These are phyloP conservation scores for Delitschia confertaspora DNA, from an alignment of 495 filamentous ascomycete species.

Conservation along the genomic window DNA sequence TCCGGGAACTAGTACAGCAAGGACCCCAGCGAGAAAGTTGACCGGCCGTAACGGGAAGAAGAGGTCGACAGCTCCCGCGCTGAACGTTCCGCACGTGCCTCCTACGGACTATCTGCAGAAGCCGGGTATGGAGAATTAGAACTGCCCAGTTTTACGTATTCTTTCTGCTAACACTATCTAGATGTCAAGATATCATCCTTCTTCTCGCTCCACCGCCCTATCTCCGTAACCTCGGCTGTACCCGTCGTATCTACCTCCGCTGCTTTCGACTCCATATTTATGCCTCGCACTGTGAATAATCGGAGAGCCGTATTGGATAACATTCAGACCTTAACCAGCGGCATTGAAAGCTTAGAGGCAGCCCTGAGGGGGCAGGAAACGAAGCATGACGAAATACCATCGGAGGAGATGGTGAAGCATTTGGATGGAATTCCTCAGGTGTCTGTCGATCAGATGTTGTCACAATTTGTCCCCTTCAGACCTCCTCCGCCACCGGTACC, in stretches of 20 bases:
- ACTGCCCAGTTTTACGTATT: slow-evolving; percentile 15
- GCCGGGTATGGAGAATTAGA: slow-evolving; percentile 48
- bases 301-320: slow-evolving; percentile 49
- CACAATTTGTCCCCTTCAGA: slow-evolving; percentile 16
- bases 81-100: slow-evolving; percentile 70
- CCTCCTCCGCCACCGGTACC: slow-evolving; percentile 20
- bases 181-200: slow-evolving; percentile 83
- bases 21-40: slow-evolving; percentile 24
- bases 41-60: slow-evolving; percentile 21
- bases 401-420: slow-evolving; percentile 15
- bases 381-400: slow-evolving; percentile 32
- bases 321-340: slow-evolving; percentile 65
- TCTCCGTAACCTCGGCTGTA: slow-evolving; percentile 73
- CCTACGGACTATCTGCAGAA: slow-evolving; percentile 70
- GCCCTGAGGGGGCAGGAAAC: slow-evolving; percentile 32
- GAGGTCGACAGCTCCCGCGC: slow-evolving; percentile 38
- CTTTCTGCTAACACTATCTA: slow-evolving; percentile 34
- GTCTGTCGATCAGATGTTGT: slow-evolving; percentile 15
- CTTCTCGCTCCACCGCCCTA: slow-evolving; percentile 91
- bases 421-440: slow-evolving; percentile 18
- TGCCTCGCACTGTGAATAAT: slow-evolving; percentile 44
- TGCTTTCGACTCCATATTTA: slow-evolving; percentile 75
- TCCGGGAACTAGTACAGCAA: slow-evolving; percentile 6
- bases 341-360: slow-evolving; percentile 53
- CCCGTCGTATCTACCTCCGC: slow-evolving; percentile 62